Base-by-base conservation (phyloP, 1,284 basidiomycete species). In the Exobasidium rhododendri region DNA sequence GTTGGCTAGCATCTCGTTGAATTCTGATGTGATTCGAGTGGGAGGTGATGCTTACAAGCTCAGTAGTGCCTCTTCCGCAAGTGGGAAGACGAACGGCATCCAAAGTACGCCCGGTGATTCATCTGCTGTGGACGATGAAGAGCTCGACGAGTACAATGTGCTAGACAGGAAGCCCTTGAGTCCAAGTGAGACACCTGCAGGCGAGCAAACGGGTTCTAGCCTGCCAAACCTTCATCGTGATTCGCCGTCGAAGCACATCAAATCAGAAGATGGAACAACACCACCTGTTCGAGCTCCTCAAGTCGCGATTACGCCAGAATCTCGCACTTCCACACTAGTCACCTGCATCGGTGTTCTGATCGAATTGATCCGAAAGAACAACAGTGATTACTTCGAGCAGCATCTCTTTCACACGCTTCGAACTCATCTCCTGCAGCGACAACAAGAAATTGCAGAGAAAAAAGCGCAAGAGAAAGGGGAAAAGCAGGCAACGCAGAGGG, bases 301-400 rank as follows among this genome's bases (percentile, higher is more conserved):
- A 0, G 66, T 72, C 0, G 59, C 62, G 10, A 63, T 74, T 40
- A 68, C 72, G 29, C 82, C 86, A 17, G 88, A 90, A 61, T 89
- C 88, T 1, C 86, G 87, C n/a, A 87, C 88, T 0, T 97, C 94
- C 4, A 92, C 92, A 0, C 86, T 97, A 50, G 85, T 90, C 31
- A 88, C 92, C 65, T 89, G 92, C 28, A 90, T 94, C 69, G 89
- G 89, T 56, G 87, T 98, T 73, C 85, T 97, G 67, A 90, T 97
- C 73, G 96, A 99, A 80, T 85, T 99, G 43, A 97, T 99, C 71
- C 86, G 96, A 59, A 94, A 97, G 80, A 98, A 98, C 82, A 98
- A 98, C 81, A 94, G 93, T 57, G 94, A 99, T 80, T 97, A 94
- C 80, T 94, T 96, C 77, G 96, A 99, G 82, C 94, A 94, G 14